Percentiles rank a stretch among this genome's conserved stretches.
Evolutionary conservation across 177 flowering plant species (phyloP).

Genomic region (Vitis hybrid): DNA sequence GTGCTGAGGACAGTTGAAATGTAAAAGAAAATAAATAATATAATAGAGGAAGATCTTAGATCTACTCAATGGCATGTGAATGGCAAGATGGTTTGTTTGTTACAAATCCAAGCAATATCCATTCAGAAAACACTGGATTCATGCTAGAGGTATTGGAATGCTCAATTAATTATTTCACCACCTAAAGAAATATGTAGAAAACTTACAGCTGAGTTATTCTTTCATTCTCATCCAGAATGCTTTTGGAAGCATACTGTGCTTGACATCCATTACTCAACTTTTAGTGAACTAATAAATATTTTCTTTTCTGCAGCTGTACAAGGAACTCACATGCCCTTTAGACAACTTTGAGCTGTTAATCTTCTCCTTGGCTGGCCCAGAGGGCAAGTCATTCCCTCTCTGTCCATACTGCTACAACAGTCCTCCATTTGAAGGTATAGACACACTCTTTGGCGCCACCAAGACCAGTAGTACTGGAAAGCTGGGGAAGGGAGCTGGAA

Average conservation of each 20-base stretch:
- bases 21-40: not conserved
- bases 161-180: not conserved
- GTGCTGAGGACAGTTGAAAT: not conserved
- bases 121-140: not conserved
- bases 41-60: not conserved
- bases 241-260: not conserved
- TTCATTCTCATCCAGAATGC: too few relatives aligned
- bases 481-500: conserved; percentile 78
- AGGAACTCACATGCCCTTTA: conserved; percentile 89
- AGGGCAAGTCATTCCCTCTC: conserved; percentile 85
- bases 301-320: conserved; percentile 64
- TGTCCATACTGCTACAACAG: conserved; percentile 95
- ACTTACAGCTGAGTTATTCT: too few relatives aligned
- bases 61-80: not conserved
- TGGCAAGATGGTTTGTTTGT: not conserved
- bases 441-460: conserved; percentile 46
- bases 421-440: conserved; percentile 93
- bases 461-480: conserved; percentile 40
- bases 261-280: not conserved
- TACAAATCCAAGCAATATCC: not conserved
- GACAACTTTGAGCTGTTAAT: conserved; percentile 90
- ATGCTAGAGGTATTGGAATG: not conserved
- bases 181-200: too few relatives aligned
- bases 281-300: not conserved
- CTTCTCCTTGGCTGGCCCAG: conserved; percentile 85